These are phyloP conservation scores for Forsythia suspensa DNA, from an alignment of 257 asterid species.

Conservation along the genomic window DNA sequence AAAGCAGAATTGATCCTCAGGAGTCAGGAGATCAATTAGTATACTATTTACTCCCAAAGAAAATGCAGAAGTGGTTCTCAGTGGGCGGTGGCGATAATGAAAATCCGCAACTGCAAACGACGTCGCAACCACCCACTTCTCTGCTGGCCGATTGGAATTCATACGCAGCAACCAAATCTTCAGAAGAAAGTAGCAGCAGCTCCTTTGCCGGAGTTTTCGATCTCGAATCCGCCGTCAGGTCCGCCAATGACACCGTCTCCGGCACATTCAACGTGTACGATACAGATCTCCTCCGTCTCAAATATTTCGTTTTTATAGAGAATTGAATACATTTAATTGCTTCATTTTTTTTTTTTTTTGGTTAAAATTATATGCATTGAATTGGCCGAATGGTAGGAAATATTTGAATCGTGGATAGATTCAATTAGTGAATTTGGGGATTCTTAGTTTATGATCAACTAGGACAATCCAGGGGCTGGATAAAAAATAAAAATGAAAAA, in stretches of 20 bases:
- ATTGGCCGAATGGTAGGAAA: background rate
- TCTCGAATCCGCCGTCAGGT: conserved; percentile 79
- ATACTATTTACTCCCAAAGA: too few relatives aligned
- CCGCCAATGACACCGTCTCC: conserved; percentile 87
- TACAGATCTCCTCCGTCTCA: background rate
- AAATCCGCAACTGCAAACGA: conserved; percentile 36
- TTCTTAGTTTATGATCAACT: background rate
- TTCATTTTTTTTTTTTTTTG: background rate
- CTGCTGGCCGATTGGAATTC: conserved; percentile 84
- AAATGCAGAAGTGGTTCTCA: conserved; percentile 85
- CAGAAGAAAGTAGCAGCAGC: conserved; percentile 49
- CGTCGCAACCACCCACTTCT: conserved; percentile 50
- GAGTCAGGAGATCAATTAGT: background rate
- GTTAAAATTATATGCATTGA: background rate
- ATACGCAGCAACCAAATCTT: conserved; percentile 59
- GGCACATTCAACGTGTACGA: conserved; percentile 80
- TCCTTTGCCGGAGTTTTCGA: conserved; percentile 66
- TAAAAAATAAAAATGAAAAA: background rate
- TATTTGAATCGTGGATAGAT: background rate
- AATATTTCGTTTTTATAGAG: background rate
- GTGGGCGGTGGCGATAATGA: conserved; percentile 38
- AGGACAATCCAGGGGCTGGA: background rate
- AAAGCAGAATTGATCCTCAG: background rate
- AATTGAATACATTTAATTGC: background rate
- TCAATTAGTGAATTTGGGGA: background rate